A percentile compares a stretch with the other conserved stretches of the same genome.
phyloP scores from a whole-genome alignment of 768 basidiomycete species.

The Mycena latifolia region DNA sequence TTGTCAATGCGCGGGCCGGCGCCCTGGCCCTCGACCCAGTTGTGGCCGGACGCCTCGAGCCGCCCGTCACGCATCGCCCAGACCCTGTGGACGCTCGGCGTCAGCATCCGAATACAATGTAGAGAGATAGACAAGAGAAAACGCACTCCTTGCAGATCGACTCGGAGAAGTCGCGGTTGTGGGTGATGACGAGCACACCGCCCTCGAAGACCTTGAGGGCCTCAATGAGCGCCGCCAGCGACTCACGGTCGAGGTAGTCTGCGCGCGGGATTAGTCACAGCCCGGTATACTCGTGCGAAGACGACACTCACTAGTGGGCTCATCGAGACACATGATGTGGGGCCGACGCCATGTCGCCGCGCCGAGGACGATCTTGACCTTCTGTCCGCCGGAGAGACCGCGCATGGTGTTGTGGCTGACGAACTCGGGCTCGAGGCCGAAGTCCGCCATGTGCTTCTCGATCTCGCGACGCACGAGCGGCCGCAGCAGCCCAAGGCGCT shows the following conservation, averaged over 20 bases:
- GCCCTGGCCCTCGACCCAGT: constrained; percentile 99
- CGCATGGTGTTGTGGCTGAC: constrained; percentile 99
- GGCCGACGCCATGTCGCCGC: constrained; percentile 99
- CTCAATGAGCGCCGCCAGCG: constrained; percentile 97
- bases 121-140: background rate
- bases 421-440: constrained; percentile 99
- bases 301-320: constrained; percentile 83
- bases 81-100: constrained; percentile 58
- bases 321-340: constrained; percentile 96
- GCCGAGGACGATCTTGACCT: constrained; percentile 99
- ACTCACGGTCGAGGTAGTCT: constrained; percentile 99
- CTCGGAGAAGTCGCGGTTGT: constrained; percentile 99
- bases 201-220: constrained; percentile 98
- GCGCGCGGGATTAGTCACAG: constrained; percentile 29
- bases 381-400: constrained; percentile 98
- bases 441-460: constrained; percentile 99
- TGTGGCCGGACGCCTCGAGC: constrained; percentile 97
- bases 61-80: constrained; percentile 99
- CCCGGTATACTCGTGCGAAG: background rate
- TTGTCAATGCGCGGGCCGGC: constrained; percentile 96
- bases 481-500: constrained; percentile 93
- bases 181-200: constrained; percentile 97
- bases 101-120: constrained; percentile 13
- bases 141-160: constrained; percentile 89
- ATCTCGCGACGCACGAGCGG: constrained; percentile 99